These are phyloP conservation scores for Linnemannia zychae DNA, from an alignment of 192 early-diverging fungal genomes.

Conservation along the genomic window DNA sequence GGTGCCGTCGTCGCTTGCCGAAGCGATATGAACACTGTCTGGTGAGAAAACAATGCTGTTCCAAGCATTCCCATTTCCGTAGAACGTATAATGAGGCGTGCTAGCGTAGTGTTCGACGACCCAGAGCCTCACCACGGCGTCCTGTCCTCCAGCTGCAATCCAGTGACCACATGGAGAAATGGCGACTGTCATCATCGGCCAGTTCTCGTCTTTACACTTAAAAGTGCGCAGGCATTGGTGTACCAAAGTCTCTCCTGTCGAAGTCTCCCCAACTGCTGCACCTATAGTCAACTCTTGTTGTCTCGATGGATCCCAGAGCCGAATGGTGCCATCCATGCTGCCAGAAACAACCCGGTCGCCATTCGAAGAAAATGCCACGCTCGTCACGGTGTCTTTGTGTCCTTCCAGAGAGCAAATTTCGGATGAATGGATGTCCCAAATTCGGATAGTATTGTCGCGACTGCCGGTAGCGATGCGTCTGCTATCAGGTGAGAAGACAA, in stretches of 20 bases:
- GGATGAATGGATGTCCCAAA: neutral
- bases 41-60: neutral
- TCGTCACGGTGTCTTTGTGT: neutral
- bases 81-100: too few relatives aligned
- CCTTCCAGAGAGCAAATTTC: neutral
- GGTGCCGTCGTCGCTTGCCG: neutral
- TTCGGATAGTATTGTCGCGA: neutral
- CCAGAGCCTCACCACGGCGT: neutral
- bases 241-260: too few relatives aligned
- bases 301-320: neutral
- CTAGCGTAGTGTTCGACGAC: too few relatives aligned
- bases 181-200: neutral
- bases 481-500: neutral
- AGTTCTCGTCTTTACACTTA: too few relatives aligned
- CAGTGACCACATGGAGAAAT: neutral
- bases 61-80: too few relatives aligned
- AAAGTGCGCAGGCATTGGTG: too few relatives aligned
- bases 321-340: neutral
- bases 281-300: too few relatives aligned
- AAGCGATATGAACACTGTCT: neutral
- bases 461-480: neutral
- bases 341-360: neutral
- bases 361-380: neutral
- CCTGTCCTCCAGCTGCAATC: neutral
- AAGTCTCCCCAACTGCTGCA: too few relatives aligned